Evolutionary conservation across 192 early-diverging fungal genomes (phyloP), one percentile per base, ranked within the genome.

Genomic region (Pilaira anomala): DNA sequence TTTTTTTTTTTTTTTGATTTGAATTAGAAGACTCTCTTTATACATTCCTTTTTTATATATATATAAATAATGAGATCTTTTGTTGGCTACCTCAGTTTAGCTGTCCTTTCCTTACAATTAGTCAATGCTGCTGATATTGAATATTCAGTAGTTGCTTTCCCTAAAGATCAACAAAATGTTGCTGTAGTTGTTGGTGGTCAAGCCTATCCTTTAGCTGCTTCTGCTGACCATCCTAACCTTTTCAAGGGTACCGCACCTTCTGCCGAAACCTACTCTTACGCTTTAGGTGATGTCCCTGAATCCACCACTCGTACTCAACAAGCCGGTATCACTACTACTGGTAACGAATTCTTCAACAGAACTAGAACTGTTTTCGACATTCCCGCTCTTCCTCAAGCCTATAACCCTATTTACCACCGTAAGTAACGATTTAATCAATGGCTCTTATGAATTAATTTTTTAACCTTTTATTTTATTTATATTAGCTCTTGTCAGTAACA

Each of bases 321-420:
- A 18, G 40, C 53, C 11, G 60, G 55, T 19, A 28, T 33, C 1
- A 50, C 54, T 24, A 25, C 42, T 14, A 80, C 75, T 22, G 62
- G 62, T 18, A 71, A 76, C 33, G 78, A 80, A 51, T 80, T 80
- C 58, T 80, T 80, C 59, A 73, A 80, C 16, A 60, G 78, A 7
- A 69, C 75, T 11, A 44, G 65, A 42, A 80, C 78, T 24, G 9
- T 69, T 16, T 48, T 64, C 21, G 48, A 55, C 14, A 7, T 76
- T 18, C 63, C 69, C 29, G 58, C 53, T 12, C 65, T 76, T 25
- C 78, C 78, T 33, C 76, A 80, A 63, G 68, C 75, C 9, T 80
- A 69, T 52, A 36, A 74, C 16, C 72, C 72, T 33, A 69, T 71
- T 16, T 76, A 74, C 18, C 66, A 68, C 19, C 76, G 75, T 63